A percentile compares a stretch with the other conserved stretches of the same genome.
Conservation (phyloP, 2,329 filamentous ascomycete genomes). For the Fusarium secorum region DNA sequence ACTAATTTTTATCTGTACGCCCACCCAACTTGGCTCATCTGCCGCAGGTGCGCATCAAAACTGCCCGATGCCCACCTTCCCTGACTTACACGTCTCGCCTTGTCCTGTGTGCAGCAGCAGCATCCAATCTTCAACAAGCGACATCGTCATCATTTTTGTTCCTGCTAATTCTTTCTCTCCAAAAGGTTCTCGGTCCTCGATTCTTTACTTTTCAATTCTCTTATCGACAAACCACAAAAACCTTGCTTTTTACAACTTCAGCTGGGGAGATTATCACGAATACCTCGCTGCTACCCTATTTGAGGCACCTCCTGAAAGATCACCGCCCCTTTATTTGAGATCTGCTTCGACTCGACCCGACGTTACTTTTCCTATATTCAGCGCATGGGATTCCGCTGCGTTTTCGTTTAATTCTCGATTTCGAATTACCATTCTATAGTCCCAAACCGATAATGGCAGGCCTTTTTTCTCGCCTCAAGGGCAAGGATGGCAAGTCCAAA, state of each 20-base stretch:
- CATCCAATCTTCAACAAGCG: conserved; percentile 3
- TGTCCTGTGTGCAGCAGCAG: conserved; percentile 15
- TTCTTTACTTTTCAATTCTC: not conserved
- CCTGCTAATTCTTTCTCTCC: not conserved
- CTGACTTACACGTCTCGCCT: conserved; percentile 33
- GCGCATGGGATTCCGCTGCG: conserved; percentile 21
- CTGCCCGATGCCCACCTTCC: conserved; percentile 34
- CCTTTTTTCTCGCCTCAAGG: conserved; percentile 73
- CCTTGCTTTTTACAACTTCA: conserved; percentile 19
- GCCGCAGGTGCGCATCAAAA: conserved; percentile 33
- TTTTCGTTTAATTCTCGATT: conserved; percentile 11
- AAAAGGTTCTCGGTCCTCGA: not conserved
- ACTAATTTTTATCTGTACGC: conserved; percentile 35
- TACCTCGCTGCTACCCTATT: not conserved
- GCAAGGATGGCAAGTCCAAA: conserved; percentile 73
- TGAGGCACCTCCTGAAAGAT: conserved; percentile 12
- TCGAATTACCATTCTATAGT: conserved; percentile 10
- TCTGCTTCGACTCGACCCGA: conserved; percentile 15
- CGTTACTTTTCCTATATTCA: conserved; percentile 17
- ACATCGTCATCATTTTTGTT: conserved; percentile 11
- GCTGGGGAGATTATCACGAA: conserved; percentile 28
- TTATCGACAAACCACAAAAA: conserved; percentile 12
- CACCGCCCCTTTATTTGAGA: conserved; percentile 31
- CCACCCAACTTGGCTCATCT: conserved; percentile 26
- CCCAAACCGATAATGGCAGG: conserved; percentile 58